Base-by-base conservation (phyloP, 805 yeast genomes). In the Pichia scutulata region DNA sequence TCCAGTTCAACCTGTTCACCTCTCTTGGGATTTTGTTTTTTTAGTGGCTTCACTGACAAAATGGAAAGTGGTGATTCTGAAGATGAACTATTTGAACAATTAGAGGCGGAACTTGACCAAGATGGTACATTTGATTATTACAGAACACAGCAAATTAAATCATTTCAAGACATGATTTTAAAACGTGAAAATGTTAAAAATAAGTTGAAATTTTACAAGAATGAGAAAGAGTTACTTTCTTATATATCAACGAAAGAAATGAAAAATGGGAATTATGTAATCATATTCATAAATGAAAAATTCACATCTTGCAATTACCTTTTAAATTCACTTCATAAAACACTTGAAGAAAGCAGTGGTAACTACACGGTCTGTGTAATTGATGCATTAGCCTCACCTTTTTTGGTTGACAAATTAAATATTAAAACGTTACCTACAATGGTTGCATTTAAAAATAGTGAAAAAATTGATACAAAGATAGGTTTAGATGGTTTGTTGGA, bases 401-500 rank as follows among this genome's bases (percentile, higher is more conserved):
- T 88, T 60, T 68, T 89, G 43, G 88, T 81, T 5, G 67, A 79
- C 2, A 81, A 79, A 60, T 71, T 89, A 39, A 69, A 71, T 3
- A 73, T 89, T 46, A 78, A 83, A 60, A 81, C 84, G 12, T 70
- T 88, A 6, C 96, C 96, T 0, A 82, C 81, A 55, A 81, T 87
- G 2, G 65, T 84, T 2, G 70, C 80, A 9, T 88, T 82, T 60
- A 69, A 67, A 13, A 69, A 75, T 37, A 90, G 90, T 1, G 65
- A 72, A 42, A 92, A 86, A 57, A 61, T 70, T 4, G 72, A 75
- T 14, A 67, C 87, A 53, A 59, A 86, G 6, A 74, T 86, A 6
- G 96, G 96, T 7, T 83, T 88, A 58, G 82, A 81, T 47, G 74
- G 76, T 30, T 66, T 87, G 42, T 80, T 26, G 58, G 39, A 43